Evolutionary conservation across 2,329 filamentous ascomycete genomes (phyloP).

Genomic region (Talaromyces marneffei): DNA sequence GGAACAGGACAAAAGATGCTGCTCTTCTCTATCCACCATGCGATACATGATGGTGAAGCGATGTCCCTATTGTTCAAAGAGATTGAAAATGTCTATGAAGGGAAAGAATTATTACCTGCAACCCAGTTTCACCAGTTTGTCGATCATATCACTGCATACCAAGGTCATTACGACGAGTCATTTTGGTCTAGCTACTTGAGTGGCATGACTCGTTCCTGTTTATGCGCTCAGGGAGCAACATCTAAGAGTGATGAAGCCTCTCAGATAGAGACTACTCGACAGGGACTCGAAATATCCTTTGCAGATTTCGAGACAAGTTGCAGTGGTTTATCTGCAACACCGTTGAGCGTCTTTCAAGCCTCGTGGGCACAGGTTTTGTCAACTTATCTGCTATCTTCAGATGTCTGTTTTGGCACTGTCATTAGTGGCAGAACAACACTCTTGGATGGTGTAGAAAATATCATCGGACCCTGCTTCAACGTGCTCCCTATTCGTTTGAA

Average conservation of each 20-base stretch:
- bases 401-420: constrained; percentile 84
- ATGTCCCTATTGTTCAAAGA: constrained; percentile 65
- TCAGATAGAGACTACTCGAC: neutral
- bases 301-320: constrained; percentile 45
- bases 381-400: constrained; percentile 49
- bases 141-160: constrained; percentile 51
- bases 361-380: constrained; percentile 64
- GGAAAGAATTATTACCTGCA: constrained; percentile 43
- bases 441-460: constrained; percentile 59
- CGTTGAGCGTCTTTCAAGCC: constrained; percentile 65
- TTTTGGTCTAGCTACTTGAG: constrained; percentile 63
- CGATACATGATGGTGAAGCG: constrained; percentile 78
- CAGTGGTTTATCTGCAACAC: constrained; percentile 52
- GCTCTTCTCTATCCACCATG: constrained; percentile 64
- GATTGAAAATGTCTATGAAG: constrained; percentile 55
- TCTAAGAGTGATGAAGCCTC: constrained; percentile 9
- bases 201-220: constrained; percentile 43
- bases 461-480: constrained; percentile 91
- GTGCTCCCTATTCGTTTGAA: constrained; percentile 67
- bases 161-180: constrained; percentile 1
- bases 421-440: constrained; percentile 68
- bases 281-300: constrained; percentile 34
- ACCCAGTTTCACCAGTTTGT: constrained; percentile 62
- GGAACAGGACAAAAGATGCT: constrained; percentile 17
- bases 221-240: constrained; percentile 14